These are phyloP conservation scores for Mycena indigotica DNA, from an alignment of 768 basidiomycete genomes.

Conservation along the genomic window DNA sequence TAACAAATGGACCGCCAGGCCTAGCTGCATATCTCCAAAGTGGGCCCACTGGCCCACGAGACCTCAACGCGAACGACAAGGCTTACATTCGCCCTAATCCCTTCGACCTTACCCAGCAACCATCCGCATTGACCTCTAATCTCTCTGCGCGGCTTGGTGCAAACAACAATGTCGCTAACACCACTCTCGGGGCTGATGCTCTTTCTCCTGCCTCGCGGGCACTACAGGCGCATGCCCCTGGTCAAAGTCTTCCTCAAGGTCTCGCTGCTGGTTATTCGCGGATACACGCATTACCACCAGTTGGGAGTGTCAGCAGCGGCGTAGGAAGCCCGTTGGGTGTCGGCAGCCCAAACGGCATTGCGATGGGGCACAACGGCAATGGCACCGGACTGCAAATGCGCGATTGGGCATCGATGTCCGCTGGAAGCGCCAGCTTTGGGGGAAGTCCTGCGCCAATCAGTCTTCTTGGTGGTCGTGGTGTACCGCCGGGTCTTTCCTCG, in stretches of 20 bases:
- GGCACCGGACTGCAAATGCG: slow-evolving; percentile 9
- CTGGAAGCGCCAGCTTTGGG: slow-evolving; percentile 10
- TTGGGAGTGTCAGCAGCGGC: slow-evolving; percentile 29
- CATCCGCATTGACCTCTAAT: neutral
- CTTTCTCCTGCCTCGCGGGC: slow-evolving; percentile 77
- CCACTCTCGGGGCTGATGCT: slow-evolving; percentile 54
- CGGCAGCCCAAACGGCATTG: slow-evolving; percentile 6
- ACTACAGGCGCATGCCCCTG: slow-evolving; percentile 84
- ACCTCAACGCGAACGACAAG: slow-evolving; percentile 30
- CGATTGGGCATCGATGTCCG: slow-evolving; percentile 23
- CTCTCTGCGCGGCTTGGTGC: slow-evolving; percentile 15
- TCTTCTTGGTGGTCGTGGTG: slow-evolving; percentile 5
- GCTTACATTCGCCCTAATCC: slow-evolving; percentile 46
- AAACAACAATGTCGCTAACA: slow-evolving; percentile 18
- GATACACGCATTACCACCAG: slow-evolving; percentile 71
- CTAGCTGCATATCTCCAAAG: slow-evolving; percentile 19
- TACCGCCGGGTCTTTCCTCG: neutral
- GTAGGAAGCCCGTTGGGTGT: slow-evolving; percentile 20
- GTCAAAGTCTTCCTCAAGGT: slow-evolving; percentile 89
- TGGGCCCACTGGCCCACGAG: slow-evolving; percentile 12
- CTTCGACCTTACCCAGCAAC: slow-evolving; percentile 47
- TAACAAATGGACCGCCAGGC: slow-evolving; percentile 10
- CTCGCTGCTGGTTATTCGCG: slow-evolving; percentile 89
- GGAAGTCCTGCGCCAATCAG: slow-evolving; percentile 17
- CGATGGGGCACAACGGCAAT: neutral